These are phyloP conservation scores for Cladosporium halotolerans DNA, from an alignment of 2,329 filamentous ascomycete genomes.

Conservation along the genomic window DNA sequence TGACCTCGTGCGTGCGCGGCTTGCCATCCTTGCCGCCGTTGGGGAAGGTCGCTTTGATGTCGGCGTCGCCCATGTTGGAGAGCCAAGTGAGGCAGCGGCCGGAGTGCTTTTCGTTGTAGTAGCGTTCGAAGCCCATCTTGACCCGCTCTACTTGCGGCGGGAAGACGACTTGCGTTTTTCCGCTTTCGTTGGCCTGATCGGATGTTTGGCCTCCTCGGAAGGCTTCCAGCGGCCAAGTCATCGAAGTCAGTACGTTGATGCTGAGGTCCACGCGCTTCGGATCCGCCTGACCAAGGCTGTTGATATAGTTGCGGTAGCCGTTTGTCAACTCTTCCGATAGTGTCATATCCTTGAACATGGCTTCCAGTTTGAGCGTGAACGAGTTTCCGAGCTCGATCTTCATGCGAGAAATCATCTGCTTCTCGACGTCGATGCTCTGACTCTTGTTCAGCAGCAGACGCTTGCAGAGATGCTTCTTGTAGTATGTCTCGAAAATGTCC, in stretches of 20 bases:
- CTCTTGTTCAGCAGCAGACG: constrained; percentile 83
- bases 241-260: constrained; percentile 82
- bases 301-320: constrained; percentile 67
- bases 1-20: constrained; percentile 78
- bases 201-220: constrained; percentile 58
- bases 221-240: constrained; percentile 89
- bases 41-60: constrained; percentile 74
- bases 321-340: constrained; percentile 76
- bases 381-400: constrained; percentile 93
- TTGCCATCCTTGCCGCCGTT: constrained; percentile 65
- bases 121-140: constrained; percentile 80
- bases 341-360: constrained; percentile 96
- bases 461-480: constrained; percentile 91
- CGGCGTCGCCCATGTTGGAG: constrained; percentile 70
- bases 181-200: constrained; percentile 20
- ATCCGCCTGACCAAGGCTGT: constrained; percentile 49
- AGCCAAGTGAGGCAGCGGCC: constrained; percentile 86
- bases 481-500: constrained; percentile 93
- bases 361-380: constrained; percentile 87
- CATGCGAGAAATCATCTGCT: constrained; percentile 93
- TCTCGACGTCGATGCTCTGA: constrained; percentile 85
- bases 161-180: constrained; percentile 58
- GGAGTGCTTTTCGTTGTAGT: constrained; percentile 80
- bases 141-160: constrained; percentile 67
- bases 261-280: constrained; percentile 67